These are phyloP conservation scores for Phalaenopsis aphrodite DNA, from an alignment of 106 monocot species.

Conservation along the genomic window DNA sequence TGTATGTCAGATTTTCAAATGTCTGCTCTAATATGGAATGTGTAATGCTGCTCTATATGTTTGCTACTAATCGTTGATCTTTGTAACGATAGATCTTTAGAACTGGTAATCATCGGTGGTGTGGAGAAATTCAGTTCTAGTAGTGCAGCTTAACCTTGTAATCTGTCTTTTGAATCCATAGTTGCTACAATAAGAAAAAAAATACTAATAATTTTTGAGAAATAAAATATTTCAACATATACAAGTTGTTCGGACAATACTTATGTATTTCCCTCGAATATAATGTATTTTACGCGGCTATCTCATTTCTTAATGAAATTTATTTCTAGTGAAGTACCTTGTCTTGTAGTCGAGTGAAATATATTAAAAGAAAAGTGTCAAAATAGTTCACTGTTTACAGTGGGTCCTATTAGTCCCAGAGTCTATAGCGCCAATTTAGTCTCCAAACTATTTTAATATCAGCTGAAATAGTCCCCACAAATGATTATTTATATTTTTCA, in stretches of 20 bases:
- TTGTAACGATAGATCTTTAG: neutral
- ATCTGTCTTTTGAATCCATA: neutral
- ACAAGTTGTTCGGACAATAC: neutral
- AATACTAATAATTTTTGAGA: neutral
- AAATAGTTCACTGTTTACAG: no score
- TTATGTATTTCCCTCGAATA: neutral
- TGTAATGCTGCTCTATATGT: neutral
- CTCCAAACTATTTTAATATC: no score
- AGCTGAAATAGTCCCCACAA: no score
- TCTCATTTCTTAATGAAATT: neutral
- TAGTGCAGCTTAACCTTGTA: neutral
- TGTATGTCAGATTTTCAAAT: slow-evolving; percentile 24
- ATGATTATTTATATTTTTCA: no score
- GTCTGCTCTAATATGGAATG: neutral
- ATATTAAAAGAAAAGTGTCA: no score
- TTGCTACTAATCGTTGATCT: neutral
- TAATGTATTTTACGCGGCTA: neutral
- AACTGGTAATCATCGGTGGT: neutral
- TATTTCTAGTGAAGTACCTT: neutral
- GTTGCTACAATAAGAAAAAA: neutral
- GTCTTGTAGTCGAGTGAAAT: no score
- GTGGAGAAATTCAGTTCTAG: neutral
- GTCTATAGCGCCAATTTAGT: no score
- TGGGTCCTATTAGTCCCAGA: no score
- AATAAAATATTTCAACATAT: no score